These are phyloP conservation scores for Boletus vinaceobasis DNA, from an alignment of 768 basidiomycete species.

Conservation along the genomic window DNA sequence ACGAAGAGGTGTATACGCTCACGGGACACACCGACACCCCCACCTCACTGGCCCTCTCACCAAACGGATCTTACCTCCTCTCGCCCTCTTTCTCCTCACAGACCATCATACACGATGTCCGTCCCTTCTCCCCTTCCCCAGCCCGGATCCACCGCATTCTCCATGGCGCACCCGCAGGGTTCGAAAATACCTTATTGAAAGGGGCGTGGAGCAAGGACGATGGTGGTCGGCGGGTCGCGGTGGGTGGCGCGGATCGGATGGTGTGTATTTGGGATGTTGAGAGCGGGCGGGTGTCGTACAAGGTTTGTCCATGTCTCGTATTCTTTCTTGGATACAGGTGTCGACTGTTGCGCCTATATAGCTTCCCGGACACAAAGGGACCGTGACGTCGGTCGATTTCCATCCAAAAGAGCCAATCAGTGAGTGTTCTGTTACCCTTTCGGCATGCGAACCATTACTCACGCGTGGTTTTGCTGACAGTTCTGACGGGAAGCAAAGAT, in stretches of 20 bases:
- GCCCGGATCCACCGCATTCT: constrained; percentile 75
- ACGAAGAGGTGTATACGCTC: constrained; percentile 75
- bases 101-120: constrained; percentile 85
- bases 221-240: constrained; percentile 75
- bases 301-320: constrained; percentile 44
- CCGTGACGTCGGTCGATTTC: constrained; percentile 93
- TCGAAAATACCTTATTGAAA: constrained; percentile 81
- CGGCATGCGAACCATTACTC: constrained; percentile 1
- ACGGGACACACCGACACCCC: constrained; percentile 90
- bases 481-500: constrained; percentile 91
- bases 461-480: constrained; percentile 37
- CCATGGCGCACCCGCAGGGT: constrained; percentile 88
- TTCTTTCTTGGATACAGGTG: background rate
- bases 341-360: constrained; percentile 24
- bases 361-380: constrained; percentile 96
- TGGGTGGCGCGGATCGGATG: constrained; percentile 86
- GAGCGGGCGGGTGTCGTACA: constrained; percentile 70
- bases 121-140: constrained; percentile 88
- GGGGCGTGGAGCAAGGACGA: constrained; percentile 89
- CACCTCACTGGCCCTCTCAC: constrained; percentile 88
- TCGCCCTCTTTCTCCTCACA: constrained; percentile 90
- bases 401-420: constrained; percentile 95
- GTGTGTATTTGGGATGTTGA: constrained; percentile 88
- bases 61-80: constrained; percentile 81
- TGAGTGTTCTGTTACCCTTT: constrained; percentile 39